Conservation (phyloP, 2,329 filamentous ascomycete genomes). For the Epichloe aotearoae region DNA sequence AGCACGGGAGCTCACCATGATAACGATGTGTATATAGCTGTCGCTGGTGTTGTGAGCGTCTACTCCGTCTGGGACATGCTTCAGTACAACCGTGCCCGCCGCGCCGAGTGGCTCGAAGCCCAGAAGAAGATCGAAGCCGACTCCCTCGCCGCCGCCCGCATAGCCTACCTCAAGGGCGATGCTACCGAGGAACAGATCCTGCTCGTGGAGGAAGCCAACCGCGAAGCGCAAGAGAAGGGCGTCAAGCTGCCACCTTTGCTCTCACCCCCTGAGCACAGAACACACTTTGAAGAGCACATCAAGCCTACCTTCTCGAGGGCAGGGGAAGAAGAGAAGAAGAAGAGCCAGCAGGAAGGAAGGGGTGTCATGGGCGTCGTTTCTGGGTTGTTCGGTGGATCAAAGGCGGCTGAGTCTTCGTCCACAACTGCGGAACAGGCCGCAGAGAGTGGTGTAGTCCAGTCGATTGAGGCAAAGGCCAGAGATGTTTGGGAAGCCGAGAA, state of each 20-base stretch:
- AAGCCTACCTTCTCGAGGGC: conserved; percentile 18
- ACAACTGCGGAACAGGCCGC: conserved; percentile 10
- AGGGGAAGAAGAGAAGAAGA: conserved; percentile 7
- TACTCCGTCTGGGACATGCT: conserved; percentile 52
- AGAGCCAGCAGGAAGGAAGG: conserved; percentile 17
- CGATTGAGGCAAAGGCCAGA: conserved; percentile 25
- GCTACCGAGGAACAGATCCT: conserved; percentile 42
- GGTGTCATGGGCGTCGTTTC: conserved; percentile 23
- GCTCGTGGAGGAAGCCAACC: conserved; percentile 44
- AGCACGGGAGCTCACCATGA: no score
- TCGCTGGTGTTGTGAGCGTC: conserved; percentile 41
- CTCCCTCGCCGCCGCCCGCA: conserved; percentile 42
- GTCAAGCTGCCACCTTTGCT: conserved; percentile 38
- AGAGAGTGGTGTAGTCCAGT: conserved; percentile 11
- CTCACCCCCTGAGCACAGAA: conserved; percentile 25
- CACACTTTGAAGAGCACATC: conserved; percentile 22
- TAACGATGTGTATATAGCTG: conserved; percentile 20
- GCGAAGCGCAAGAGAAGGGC: conserved; percentile 30
- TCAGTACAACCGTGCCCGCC: conserved; percentile 45
- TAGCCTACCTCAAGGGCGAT: conserved; percentile 46
- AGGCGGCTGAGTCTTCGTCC: conserved; percentile 2
- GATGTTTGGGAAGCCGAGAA: conserved; percentile 35
- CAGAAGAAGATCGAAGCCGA: conserved; percentile 41
- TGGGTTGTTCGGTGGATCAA: conserved; percentile 15
- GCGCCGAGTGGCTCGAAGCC: conserved; percentile 42